Evolutionary conservation across 495 filamentous ascomycete genomes (phyloP), one percentile per base, ranked within the genome.

Genomic region (Halenospora varia): DNA sequence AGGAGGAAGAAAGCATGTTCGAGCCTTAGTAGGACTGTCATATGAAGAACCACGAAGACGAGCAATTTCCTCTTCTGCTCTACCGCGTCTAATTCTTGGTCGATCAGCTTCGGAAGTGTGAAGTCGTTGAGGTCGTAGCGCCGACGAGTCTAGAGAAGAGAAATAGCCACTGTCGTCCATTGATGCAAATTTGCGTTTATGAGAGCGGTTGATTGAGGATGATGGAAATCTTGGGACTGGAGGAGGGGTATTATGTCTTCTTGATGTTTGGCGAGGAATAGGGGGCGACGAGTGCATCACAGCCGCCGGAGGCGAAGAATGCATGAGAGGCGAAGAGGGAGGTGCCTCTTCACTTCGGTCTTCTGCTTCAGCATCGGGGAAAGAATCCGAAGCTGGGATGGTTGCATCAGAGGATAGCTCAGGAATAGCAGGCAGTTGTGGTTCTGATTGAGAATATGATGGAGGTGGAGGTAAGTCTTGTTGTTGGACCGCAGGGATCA

Each of bases 151-250:
- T n/a, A 98, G 74, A 0, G 93, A 97, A 1, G 94, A 98, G 64
- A 96, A 96, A 69, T 97, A 98, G 10, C 94, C 94, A 69, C 92
- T 96, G 65, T 98, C 94, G 62, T 96, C 91, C 74, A 96, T 84
- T 13, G 83, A 82, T 2, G 75, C 75, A 62, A 84, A 81, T 66
- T 89, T 92, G 46, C 88, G 84, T 70, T 89, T 93, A 48, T 84
- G 81, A 11, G 78, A 73, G 42, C 73, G 76, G 42, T 74, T 69
- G 25, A 68, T 72, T 18, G 87, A 86, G 3, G 84, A 83, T 19
- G 78, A 72, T 18, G 77, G 73, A 39, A 78, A 71, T n/a, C 84
- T 80, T 51, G 77, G 80, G 4, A 82, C 76, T 2, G 84, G 84
- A 17, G 92, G 90, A 26, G 93, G 90, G 15, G 90, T 94, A 55